These are phyloP conservation scores for Penicillium sp. DNA, from an alignment of 2,329 filamentous ascomycete genomes.

Conservation along the genomic window DNA sequence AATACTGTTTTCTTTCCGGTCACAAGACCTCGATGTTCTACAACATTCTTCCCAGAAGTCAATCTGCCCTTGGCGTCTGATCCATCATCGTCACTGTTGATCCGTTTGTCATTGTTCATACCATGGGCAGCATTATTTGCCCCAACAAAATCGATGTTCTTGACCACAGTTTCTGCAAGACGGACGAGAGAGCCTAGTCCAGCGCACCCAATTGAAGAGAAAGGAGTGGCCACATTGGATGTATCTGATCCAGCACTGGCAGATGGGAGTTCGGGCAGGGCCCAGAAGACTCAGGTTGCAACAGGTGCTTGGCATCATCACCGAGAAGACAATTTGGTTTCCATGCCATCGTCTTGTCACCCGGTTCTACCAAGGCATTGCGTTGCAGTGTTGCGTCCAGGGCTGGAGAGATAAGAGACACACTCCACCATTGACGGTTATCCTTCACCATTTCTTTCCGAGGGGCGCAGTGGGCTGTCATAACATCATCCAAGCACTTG, in stretches of 20 bases:
- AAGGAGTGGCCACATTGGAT: not conserved
- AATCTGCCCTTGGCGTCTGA: no score
- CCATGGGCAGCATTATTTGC: not conserved
- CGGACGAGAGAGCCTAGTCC: conserved; percentile 14
- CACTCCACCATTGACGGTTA: conserved; percentile 41
- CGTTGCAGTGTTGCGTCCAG: conserved; percentile 35
- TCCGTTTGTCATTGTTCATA: no score
- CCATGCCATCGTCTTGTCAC: conserved; percentile 36
- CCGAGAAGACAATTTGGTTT: conserved; percentile 31
- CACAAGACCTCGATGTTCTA: no score
- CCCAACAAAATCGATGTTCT: conserved; percentile 41
- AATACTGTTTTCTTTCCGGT: no score
- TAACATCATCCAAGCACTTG: conserved; percentile 21
- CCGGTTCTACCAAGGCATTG: conserved; percentile 36
- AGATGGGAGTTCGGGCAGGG: not conserved
- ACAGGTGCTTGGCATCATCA: not conserved
- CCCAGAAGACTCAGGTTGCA: no score
- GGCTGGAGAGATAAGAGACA: conserved; percentile 36
- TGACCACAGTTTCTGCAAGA: conserved; percentile 33
- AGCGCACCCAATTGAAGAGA: not conserved
- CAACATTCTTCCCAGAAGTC: no score
- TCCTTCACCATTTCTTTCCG: conserved; percentile 31
- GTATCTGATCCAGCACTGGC: not conserved
- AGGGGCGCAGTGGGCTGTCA: conserved; percentile 29
- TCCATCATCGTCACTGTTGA: no score